Percentiles rank a stretch among this genome's conserved stretches.
These are phyloP conservation scores for Pseudocercospora crystallina DNA, from an alignment of 2,329 filamentous ascomycete species.

Conservation along the genomic window DNA sequence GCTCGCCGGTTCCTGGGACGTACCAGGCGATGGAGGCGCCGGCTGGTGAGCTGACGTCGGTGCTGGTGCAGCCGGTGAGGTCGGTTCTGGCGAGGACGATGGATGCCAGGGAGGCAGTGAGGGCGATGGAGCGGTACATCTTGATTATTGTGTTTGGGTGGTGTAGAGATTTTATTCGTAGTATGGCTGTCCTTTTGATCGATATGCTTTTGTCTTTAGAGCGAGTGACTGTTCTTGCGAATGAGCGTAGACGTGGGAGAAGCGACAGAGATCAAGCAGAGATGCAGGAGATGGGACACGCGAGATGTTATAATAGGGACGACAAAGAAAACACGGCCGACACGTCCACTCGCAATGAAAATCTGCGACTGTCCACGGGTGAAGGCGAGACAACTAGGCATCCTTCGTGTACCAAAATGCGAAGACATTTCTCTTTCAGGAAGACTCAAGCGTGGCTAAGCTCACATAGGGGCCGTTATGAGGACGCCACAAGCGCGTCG, in stretches of 20 bases:
- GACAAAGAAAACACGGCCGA: background rate
- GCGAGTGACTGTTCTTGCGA: conserved; percentile 1
- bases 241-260: background rate
- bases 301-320: conserved; percentile 3
- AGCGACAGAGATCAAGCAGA: background rate
- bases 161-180: conserved; percentile 3
- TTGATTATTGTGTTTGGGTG: conserved; percentile 9
- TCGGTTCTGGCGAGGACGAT: conserved; percentile 39
- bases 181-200: background rate
- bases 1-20: conserved; percentile 62
- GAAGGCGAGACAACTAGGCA: too few relatives aligned
- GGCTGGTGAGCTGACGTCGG: conserved; percentile 35
- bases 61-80: conserved; percentile 46
- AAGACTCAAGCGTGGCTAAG: conserved; percentile 5
- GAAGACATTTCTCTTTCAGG: too few relatives aligned
- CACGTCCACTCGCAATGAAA: background rate
- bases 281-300: background rate
- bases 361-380: background rate
- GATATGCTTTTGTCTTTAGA: background rate
- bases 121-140: conserved; percentile 30
- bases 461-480: conserved; percentile 15
- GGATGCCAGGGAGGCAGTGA: conserved; percentile 31
- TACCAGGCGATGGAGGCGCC: conserved; percentile 58
- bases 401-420: too few relatives aligned
- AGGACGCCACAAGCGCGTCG: conserved; percentile 17